Base-by-base conservation (phyloP, 75 land plant genomes). In the Cunninghamia lanceolata region DNA sequence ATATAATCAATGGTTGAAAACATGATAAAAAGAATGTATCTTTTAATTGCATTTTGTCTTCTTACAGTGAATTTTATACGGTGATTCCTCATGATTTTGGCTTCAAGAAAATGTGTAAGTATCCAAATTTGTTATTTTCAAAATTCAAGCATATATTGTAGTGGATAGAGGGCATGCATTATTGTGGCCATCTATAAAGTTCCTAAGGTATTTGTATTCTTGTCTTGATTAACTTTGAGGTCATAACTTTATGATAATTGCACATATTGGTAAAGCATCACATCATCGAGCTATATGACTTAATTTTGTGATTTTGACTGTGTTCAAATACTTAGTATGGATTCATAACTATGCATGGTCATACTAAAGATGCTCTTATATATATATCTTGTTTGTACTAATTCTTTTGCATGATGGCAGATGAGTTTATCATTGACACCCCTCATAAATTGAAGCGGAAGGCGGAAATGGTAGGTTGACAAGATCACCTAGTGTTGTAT, bases 81-180 rank as follows among this genome's bases (percentile, higher is more conserved):
- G 93, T 94, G 9, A 92, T 98, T 77, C 99, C 99, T 42, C 99
- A 98, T 86, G 99, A 96, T 86, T 96, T 96, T 90, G 99, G 99
- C 30, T 96, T 95, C 83, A 90, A 92, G 46, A 95, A 96, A 82
- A 98, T 96, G 95, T 54, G 99, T 98, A 93, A 88, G 99, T 91
- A 8, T 50, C 42, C 38, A 36, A 30, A 82, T 85, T 85, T 87
- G 52, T 45, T 9, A 1, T 80, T 45, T 79, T 7, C 42, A 9
- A 25, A 79, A 10, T 43, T 35, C 25, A 40, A 66, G 45, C 45
- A 40, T 78, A 38, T 16, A 40, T 5, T 78, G 4, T 78, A 40
- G 10, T 43, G 15, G 1, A 80, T 42, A 17, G 25, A 78, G 15
- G 17, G 45, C 25, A 42, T 25, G 5, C 21, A 78, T 42, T 39